Evolutionary conservation across 495 filamentous ascomycete species (phyloP).

Genomic region (Aspergillus cristatus): DNA sequence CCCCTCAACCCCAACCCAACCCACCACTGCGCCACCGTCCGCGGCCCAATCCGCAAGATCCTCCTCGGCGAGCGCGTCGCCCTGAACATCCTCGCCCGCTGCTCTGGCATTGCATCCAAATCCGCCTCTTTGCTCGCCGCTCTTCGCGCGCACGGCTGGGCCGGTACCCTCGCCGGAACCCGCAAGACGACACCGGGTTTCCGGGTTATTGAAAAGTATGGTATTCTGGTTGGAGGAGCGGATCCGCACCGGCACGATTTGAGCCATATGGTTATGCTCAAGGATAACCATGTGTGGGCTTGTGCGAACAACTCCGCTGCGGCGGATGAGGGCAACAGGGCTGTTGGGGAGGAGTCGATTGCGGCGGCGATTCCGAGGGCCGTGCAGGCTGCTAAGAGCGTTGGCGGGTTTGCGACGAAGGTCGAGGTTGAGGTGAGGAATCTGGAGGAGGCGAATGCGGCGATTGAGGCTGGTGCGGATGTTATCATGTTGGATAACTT

Average conservation of each 20-base stretch:
- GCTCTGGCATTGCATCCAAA: constrained; percentile 83
- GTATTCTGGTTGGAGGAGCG: constrained; percentile 85
- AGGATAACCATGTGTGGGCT: constrained; percentile 96
- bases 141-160: constrained; percentile 57
- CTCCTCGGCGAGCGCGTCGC: constrained; percentile 89
- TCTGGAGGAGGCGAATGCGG: constrained; percentile 81
- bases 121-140: constrained; percentile 39
- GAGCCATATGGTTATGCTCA: constrained; percentile 93
- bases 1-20: constrained; percentile 43
- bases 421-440: constrained; percentile 91
- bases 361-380: constrained; percentile 71
- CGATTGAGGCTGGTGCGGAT: constrained; percentile 83
- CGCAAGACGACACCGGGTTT: constrained; percentile 96
- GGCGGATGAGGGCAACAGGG: not conserved
- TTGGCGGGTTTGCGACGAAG: constrained; percentile 83
- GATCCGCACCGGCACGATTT: constrained; percentile 90
- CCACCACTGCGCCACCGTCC: constrained; percentile 65
- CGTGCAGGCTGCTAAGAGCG: constrained; percentile 72
- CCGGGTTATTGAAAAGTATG: constrained; percentile 94
- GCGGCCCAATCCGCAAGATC: constrained; percentile 74
- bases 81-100: constrained; percentile 82
- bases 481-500: constrained; percentile 98
- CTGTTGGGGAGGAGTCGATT: constrained; percentile 15
- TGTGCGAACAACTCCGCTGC: constrained; percentile 42
- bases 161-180: constrained; percentile 82